Percentiles rank a stretch among this genome's conserved stretches.
phyloP scores from a whole-genome alignment of 306 rosid species.

The Medicago lupulina region DNA sequence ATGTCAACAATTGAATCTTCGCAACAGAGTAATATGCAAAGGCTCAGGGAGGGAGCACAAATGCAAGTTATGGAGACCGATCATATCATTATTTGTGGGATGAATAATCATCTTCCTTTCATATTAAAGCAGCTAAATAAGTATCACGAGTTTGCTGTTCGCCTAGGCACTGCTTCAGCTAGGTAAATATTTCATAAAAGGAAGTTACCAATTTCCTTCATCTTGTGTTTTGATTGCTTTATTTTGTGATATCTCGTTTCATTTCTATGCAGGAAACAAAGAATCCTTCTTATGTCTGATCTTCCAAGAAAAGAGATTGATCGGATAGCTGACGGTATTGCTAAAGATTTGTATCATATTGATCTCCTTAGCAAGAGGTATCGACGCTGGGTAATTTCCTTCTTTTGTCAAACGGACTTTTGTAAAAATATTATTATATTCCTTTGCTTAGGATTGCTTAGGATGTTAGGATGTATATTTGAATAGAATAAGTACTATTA shows the following conservation, averaged over 20 bases:
- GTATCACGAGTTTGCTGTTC: conserved; percentile 85
- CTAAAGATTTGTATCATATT: conserved; percentile 82
- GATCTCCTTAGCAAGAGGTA: conserved; percentile 94
- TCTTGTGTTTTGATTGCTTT: conserved; percentile 42
- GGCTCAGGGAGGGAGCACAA: conserved; percentile 93
- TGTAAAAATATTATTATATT: not conserved
- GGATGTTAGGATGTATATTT: not conserved
- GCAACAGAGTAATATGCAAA: conserved; percentile 87
- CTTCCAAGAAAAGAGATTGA: conserved; percentile 95
- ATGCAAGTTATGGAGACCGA: conserved; percentile 91
- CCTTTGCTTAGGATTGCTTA: conserved; percentile 19
- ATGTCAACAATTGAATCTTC: conserved; percentile 45
- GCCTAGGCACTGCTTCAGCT: conserved; percentile 93
- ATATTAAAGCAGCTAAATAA: conserved; percentile 87
- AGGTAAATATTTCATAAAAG: conserved; percentile 65
- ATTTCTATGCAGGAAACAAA: conserved; percentile 74
- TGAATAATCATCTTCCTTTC: conserved; percentile 82
- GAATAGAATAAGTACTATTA: not conserved
- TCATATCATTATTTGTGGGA: conserved; percentile 96
- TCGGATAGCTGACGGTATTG: conserved; percentile 70
- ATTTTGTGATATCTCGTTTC: conserved; percentile 44
- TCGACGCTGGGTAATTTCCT: conserved; percentile 45
- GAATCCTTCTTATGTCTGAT: conserved; percentile 96
- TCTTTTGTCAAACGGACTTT: conserved; percentile 28
- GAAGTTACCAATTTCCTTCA: conserved; percentile 40